These are phyloP conservation scores for Cladosporium sphaerospermum DNA, from an alignment of 2,329 filamentous ascomycete species.

Conservation along the genomic window DNA sequence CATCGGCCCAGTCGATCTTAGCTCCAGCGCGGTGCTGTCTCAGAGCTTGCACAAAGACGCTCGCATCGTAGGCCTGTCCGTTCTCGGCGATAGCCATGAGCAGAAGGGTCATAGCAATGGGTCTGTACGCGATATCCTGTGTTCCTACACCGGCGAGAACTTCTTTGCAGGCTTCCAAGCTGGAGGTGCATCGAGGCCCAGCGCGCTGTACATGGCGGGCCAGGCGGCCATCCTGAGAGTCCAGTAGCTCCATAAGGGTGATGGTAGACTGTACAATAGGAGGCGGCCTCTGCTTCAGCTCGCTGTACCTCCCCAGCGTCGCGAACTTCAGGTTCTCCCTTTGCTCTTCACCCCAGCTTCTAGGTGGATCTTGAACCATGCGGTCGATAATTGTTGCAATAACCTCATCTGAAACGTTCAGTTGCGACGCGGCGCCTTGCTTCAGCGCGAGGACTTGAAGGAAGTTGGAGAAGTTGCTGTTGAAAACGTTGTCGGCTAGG, in stretches of 20 bases:
- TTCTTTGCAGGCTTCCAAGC: slow-evolving; percentile 63
- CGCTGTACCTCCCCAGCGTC: slow-evolving; percentile 61
- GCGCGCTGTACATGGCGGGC: slow-evolving; percentile 63
- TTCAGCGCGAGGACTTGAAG: slow-evolving; percentile 61
- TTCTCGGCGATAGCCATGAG: slow-evolving; percentile 59
- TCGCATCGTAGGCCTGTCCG: slow-evolving; percentile 60
- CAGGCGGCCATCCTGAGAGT: slow-evolving; percentile 53
- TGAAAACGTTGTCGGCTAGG: slow-evolving; percentile 84
- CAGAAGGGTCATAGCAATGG: slow-evolving; percentile 74
- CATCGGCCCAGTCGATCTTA: slow-evolving; percentile 59
- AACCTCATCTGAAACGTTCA: slow-evolving; percentile 49
- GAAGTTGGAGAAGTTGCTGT: slow-evolving; percentile 71
- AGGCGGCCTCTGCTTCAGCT: slow-evolving; percentile 55
- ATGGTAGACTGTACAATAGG: slow-evolving; percentile 64
- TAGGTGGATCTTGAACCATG: slow-evolving; percentile 78
- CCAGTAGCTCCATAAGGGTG: slow-evolving; percentile 61
- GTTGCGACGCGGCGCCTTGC: background rate
- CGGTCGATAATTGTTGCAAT: slow-evolving; percentile 77
- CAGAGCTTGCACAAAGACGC: slow-evolving; percentile 57
- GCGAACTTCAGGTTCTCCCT: slow-evolving; percentile 63
- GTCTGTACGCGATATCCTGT: slow-evolving; percentile 68
- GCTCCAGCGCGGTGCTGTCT: slow-evolving; percentile 50
- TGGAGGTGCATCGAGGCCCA: slow-evolving; percentile 69
- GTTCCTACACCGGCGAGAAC: slow-evolving; percentile 50
- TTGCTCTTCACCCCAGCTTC: slow-evolving; percentile 72